These are phyloP conservation scores for Colletotrichum liriopes DNA, from an alignment of 2,329 filamentous ascomycete genomes.

Conservation along the genomic window DNA sequence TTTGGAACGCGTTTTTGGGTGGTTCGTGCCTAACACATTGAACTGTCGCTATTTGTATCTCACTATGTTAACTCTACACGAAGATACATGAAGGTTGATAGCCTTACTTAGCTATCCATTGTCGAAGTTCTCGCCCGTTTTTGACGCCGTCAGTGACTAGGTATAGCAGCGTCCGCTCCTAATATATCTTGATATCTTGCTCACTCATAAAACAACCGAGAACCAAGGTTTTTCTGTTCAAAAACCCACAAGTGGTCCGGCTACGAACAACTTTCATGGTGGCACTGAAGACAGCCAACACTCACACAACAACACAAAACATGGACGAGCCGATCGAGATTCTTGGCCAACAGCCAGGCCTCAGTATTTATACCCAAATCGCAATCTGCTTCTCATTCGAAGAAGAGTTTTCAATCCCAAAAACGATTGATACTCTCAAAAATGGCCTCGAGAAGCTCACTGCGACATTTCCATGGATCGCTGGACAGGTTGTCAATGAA, in stretches of 20 bases:
- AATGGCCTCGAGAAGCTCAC: conserved; percentile 57
- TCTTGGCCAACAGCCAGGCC: conserved; percentile 58
- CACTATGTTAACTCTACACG: accelerated
- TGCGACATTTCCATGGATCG: conserved; percentile 61
- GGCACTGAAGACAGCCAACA: background rate
- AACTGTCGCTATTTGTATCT: background rate
- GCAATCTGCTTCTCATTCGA: conserved; percentile 56
- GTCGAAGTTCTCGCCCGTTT: background rate
- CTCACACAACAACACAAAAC: background rate
- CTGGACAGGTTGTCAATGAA: conserved; percentile 60
- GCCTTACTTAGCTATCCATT: background rate
- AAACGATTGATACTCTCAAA: conserved; percentile 51
- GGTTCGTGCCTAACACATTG: background rate
- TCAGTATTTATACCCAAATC: conserved; percentile 64
- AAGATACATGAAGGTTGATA: background rate
- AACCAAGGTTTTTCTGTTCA: too few species aligned
- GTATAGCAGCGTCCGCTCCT: background rate
- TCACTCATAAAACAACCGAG: background rate
- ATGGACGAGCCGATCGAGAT: conserved; percentile 52
- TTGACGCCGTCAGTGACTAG: background rate
- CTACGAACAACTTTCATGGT: background rate
- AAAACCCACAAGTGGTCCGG: background rate
- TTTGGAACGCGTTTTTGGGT: background rate
- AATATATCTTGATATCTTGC: background rate
- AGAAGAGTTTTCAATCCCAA: conserved; percentile 43